Evolutionary conservation across 768 basidiomycete genomes (phyloP).

Genomic region (Ramaria sp.): DNA sequence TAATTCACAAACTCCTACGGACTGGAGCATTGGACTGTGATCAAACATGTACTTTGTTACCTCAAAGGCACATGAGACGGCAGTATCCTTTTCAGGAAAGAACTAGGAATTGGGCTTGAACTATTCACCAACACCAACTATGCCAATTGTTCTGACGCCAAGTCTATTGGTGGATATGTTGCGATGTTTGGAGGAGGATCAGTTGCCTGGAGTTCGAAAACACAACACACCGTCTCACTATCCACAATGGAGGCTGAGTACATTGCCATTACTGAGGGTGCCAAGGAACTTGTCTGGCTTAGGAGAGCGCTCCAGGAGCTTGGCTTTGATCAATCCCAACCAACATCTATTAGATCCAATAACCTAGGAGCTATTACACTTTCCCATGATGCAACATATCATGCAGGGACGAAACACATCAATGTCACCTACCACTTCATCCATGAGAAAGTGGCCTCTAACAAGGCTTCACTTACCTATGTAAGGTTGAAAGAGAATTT

Average conservation of each 20-base stretch:
- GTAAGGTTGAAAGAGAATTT: conserved; percentile 24
- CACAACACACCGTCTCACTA: conserved; percentile 3
- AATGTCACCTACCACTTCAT: conserved; percentile 30
- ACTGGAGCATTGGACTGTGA: no score
- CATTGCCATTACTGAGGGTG: conserved; percentile 14
- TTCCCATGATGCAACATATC: conserved; percentile 23
- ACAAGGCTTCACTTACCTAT: conserved; percentile 20
- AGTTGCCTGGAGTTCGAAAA: conserved; percentile 9
- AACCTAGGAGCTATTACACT: conserved; percentile 18
- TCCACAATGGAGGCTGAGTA: conserved; percentile 18
- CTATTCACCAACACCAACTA: conserved; percentile 15
- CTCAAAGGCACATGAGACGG: conserved; percentile 17
- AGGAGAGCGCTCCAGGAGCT: conserved; percentile 13
- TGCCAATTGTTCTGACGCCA: conserved; percentile 12
- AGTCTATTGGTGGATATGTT: conserved; percentile 15
- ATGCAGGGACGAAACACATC: conserved; percentile 32
- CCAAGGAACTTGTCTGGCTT: conserved; percentile 10
- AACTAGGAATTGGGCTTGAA: neutral
- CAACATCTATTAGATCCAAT: conserved; percentile 14
- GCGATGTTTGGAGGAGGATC: conserved; percentile 7
- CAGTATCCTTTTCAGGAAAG: neutral
- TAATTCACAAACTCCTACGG: no score
- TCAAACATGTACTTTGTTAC: conserved; percentile 19
- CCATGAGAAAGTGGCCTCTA: conserved; percentile 22
- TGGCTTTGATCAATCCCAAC: neutral